Conservation (phyloP, 2,329 filamentous ascomycete species). For the Paraconiothyrium sp. region DNA sequence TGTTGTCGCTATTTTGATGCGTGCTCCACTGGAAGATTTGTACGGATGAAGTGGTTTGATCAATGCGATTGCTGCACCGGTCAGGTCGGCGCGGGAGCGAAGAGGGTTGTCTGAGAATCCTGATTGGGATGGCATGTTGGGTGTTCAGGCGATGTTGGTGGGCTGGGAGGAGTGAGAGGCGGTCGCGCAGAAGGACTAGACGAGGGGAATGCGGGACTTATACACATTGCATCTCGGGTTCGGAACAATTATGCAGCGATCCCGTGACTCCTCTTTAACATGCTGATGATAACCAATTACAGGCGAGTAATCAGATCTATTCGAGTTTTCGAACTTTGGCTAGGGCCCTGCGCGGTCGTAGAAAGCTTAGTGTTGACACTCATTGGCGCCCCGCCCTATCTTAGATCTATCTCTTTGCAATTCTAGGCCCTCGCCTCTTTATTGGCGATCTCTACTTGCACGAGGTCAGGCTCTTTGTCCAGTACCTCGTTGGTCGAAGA, state of each 20-base stretch:
- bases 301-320: background rate
- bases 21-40: constrained; percentile 23
- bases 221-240: background rate
- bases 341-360: background rate
- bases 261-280: background rate
- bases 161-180: background rate
- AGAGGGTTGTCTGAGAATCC: constrained; percentile 31
- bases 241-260: constrained; percentile 5
- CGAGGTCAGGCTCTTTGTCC: constrained; percentile 13
- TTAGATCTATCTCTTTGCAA: background rate
- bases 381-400: background rate
- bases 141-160: background rate
- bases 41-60: constrained; percentile 25
- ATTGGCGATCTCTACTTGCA: constrained; percentile 15
- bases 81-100: constrained; percentile 19
- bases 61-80: constrained; percentile 20
- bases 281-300: background rate
- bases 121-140: constrained; percentile 24
- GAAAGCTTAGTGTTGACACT: background rate
- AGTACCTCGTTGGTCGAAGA: constrained; percentile 12
- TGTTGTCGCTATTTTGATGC: constrained; percentile 27
- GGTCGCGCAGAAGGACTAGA: background rate
- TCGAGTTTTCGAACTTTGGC: background rate
- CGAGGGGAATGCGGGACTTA: background rate
- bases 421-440: constrained; percentile 13